These are phyloP conservation scores for Trichoderma simmonsii DNA, from an alignment of 2,329 filamentous ascomycete genomes.

Conservation along the genomic window DNA sequence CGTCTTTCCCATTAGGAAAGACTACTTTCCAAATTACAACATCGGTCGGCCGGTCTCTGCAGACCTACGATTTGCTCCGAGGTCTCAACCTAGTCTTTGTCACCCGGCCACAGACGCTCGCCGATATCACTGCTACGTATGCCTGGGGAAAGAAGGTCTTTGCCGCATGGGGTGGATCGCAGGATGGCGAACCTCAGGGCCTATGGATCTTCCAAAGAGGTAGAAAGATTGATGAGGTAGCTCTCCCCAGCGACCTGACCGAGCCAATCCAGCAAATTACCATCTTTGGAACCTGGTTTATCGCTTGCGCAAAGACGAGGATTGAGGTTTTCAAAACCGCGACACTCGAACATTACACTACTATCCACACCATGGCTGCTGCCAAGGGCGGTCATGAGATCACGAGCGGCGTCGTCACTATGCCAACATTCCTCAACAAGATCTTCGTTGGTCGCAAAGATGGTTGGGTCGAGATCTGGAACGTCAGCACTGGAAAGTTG, in stretches of 20 bases:
- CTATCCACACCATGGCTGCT: constrained; percentile 60
- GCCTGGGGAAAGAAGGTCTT: constrained; percentile 86
- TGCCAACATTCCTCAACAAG: constrained; percentile 97
- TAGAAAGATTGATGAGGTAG: constrained; percentile 74
- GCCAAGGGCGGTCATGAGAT: constrained; percentile 63
- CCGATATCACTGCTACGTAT: constrained; percentile 77
- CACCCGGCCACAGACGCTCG: constrained; percentile 83
- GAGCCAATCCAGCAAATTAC: constrained; percentile 75
- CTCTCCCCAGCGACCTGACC: constrained; percentile 60
- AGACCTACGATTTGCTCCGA: constrained; percentile 91
- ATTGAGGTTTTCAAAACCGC: constrained; percentile 87
- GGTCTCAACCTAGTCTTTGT: constrained; percentile 92
- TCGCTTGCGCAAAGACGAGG: constrained; percentile 70
- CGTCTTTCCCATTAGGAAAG: constrained; percentile 82
- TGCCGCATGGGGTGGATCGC: constrained; percentile 78
- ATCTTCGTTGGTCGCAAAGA: constrained; percentile 84
- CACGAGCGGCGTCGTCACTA: constrained; percentile 74
- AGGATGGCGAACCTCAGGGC: constrained; percentile 55
- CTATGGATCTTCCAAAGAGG: constrained; percentile 92
- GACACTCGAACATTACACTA: constrained; percentile 86
- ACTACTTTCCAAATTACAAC: constrained; percentile 97
- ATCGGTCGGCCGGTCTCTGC: constrained; percentile 81
- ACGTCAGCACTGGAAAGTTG: constrained; percentile 85
- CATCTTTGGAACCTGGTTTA: constrained; percentile 86
- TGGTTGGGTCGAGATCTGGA: constrained; percentile 95